Evolutionary conservation across 192 early-diverging fungal species (phyloP), one percentile per base, ranked within the genome.

Genomic region (Chytriomyces sp.): DNA sequence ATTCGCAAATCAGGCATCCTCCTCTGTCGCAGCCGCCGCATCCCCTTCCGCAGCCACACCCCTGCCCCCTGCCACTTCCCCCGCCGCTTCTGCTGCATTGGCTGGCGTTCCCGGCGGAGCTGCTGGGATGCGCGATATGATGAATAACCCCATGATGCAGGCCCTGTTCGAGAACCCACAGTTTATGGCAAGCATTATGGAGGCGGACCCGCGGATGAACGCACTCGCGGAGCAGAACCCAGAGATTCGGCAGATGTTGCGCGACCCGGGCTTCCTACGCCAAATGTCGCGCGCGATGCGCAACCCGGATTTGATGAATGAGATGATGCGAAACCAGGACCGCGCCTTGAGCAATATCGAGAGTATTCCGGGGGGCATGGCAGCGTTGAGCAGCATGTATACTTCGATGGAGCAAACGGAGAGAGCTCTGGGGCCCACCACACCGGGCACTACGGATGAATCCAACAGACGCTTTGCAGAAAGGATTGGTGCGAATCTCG

Each of bases 301-400:
- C n/a, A 78, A 78, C 56, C 76, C 76, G 25, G 39, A 44, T 22
- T 22, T 77, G 55, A 77, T 77, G 75, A 52, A 77, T 25, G 75
- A 77, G 31, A 73, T 73, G 75, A 73, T 73, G 75, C 7, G 75
- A 40, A 77, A 77, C 61, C 68, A 77, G 55, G 75, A 77, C 44
- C 69, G 75, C 17, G 17, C 75, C 5, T 37, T 77, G 30, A 44
- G 40, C 8, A 77, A 77, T 56, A 77, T 77, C 44, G 75, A 77
- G 34, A 64, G 69, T 5, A 52, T 65, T 32, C 75, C 75, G 0
- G 75, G 75, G 5, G 75, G 75, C 0, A 77, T 77, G 75, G 63
- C 61, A 17, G 69, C 69, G n/a, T 53, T 77, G 55, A 52, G 56
- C 6, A 62, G 56, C 30, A 71, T 77, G 69, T 77, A 77, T 57